Evolutionary conservation across 1,284 basidiomycete genomes (phyloP).

Genomic region (Pseudomicrostroma phylloplanum): DNA sequence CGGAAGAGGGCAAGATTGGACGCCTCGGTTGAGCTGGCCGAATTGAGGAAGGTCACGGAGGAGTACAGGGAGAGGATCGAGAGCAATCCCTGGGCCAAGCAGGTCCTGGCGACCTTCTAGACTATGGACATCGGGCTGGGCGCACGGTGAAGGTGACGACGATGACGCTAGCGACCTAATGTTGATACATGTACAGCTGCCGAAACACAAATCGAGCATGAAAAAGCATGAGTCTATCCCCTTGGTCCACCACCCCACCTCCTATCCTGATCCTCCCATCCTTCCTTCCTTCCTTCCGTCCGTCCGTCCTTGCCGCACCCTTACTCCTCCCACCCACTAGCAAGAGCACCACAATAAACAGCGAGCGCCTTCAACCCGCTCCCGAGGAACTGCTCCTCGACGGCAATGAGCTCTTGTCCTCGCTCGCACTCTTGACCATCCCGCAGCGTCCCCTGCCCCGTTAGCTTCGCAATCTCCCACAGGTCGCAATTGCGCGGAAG

Average conservation of each 20-base stretch:
- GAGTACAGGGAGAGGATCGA: conserved; percentile 66
- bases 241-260: no score
- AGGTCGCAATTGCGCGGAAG: conserved; percentile 77
- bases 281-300: no score
- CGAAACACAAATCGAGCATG: no score
- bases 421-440: not conserved
- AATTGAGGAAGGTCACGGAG: conserved; percentile 63
- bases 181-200: no score
- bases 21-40: conserved; percentile 61
- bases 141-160: no score
- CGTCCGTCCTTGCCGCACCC: no score
- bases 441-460: conserved; percentile 11
- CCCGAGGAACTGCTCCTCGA: conserved; percentile 85
- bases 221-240: no score
- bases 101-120: conserved; percentile 55
- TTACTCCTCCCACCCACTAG: conserved; percentile 21
- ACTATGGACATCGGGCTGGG: no score
- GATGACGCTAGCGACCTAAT: no score
- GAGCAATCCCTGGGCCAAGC: conserved; percentile 69
- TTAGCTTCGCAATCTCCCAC: conserved; percentile 64
- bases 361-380: conserved; percentile 66
- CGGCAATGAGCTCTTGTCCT: conserved; percentile 57
- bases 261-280: no score
- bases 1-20: conserved; percentile 23
- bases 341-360: conserved; percentile 55